phyloP scores from a whole-genome alignment of 192 early-diverging fungal genomes.

The Podila clonocystis region DNA sequence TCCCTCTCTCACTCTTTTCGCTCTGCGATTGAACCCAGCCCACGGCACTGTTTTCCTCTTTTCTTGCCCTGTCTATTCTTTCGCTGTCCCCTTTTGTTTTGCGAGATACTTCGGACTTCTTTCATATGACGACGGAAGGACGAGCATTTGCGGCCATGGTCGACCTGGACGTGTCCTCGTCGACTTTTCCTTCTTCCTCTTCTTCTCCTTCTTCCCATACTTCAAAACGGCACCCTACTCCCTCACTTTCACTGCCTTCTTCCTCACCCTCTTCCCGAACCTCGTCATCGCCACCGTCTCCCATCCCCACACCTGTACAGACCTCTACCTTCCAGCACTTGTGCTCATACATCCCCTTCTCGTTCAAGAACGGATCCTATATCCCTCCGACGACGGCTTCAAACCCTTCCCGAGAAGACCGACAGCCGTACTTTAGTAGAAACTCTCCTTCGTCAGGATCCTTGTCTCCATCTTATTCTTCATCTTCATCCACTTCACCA shows the following conservation, averaged over 20 bases:
- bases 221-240: neutral
- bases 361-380: neutral
- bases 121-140: conserved; percentile 51
- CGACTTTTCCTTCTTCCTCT: neutral
- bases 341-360: conserved; percentile 24
- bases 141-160: conserved; percentile 48
- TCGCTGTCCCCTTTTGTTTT: neutral
- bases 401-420: neutral
- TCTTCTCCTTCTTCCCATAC: neutral
- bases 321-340: conserved; percentile 19
- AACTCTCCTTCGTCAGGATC: neutral
- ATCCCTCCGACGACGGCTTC: neutral
- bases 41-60: neutral
- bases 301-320: neutral
- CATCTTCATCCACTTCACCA: conserved; percentile 6
- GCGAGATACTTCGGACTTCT: neutral
- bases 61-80: neutral
- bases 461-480: conserved; percentile 3
- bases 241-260: conserved; percentile 4
- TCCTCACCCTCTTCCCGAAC: conserved; percentile 6
- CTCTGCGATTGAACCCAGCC: neutral
- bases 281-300: neutral
- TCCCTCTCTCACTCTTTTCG: neutral
- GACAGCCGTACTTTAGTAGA: neutral
- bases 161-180: neutral